Base-by-base conservation (phyloP, 2,329 filamentous ascomycete species). In the Penicillium sp. region DNA sequence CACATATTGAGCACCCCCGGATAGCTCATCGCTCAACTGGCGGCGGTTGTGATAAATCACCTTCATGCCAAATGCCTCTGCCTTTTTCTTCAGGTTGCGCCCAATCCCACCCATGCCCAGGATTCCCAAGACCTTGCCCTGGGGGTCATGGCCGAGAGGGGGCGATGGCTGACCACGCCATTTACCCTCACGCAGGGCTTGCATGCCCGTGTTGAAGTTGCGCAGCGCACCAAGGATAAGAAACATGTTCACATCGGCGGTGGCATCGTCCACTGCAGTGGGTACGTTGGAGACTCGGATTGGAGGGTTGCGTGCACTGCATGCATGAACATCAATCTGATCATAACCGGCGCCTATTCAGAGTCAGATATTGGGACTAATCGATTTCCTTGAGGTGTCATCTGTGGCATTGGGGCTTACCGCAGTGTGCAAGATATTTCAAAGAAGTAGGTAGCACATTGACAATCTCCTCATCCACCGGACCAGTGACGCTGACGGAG, bases 41-140 rank as follows among this genome's bases (percentile, higher is more conserved):
- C 69, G 76, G 6, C 87, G 79, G 61, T 93, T 93, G 57, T 88
- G 74, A 57, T 94, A 93, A 33, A 82, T 75, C 9, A 86, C 74
- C 29, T 66, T 76, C 84, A 93, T 89, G 8, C 83, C 85, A 59
- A 94, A 90, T 0, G 75, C 84, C 38, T 78, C 74, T 3, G 83
- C 84, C 65, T 89, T 89, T 60, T 72, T 78, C 59, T 84, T 86
- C 54, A 93, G 66, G 57, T 88, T 87, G 23, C 83, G 73, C 0
- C 88, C 87, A 45, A 94, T 93, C 2, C 87, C 86, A 14, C 87
- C 87, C 86, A 93, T 91, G 5, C 87, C 87, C 27, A 94, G 63
- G 44, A 94, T 88, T 0, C 87, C 87, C 4, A 94, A 73, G 1
- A 82, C 71, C 64, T 91, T 93, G 23, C 84, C 86, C 62, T 86